Base-by-base conservation (phyloP, 495 filamentous ascomycete genomes). In the Wilcoxina mikolae region DNA sequence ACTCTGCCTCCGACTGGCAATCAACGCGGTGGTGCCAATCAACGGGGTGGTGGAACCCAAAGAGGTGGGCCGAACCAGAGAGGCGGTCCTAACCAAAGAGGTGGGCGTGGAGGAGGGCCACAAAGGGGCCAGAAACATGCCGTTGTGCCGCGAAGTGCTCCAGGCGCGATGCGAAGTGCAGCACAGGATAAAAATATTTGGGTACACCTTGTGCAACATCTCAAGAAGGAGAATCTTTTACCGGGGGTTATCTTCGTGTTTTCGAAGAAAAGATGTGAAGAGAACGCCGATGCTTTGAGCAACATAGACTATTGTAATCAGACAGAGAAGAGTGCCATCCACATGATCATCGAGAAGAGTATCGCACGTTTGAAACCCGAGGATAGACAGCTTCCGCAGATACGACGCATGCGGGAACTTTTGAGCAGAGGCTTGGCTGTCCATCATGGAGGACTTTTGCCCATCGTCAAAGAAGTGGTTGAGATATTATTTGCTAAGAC, bases 211-310 rank as follows among this genome's bases (percentile, higher is more conserved):
- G 85, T 96, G 12, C 85, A 94, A 60, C 84, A 87, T 70, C 74
- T 96, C 49, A 84, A 80, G 61, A 93, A 94, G 63, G 78, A 86
- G 55, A 85, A 78, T 38, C 74, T 98, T 3, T 74, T 98, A 10
- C 91, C 91, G 0, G 86, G 81, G 39, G 95, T 90, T 68, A 90
- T 96, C 56, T 98, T 98, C 68, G 91, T 98, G 43, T 98, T 98
- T 69, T 95, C 90, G 25, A 98, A 96, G 73, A 94, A 85, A 68
- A 75, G 91, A 51, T 96, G 93, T 61, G 90, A 96, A 66, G 84
- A 95, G 63, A 98, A 96, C 65, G 91, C 93, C 9, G 87, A 96
- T 60, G 88, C 91, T 0, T 73, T 98, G 20, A 87, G 84, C 56
- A 95, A 93, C 60, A 82, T 93, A 54, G 93, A 98, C 69, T 95